Conservation (phyloP, 2,329 filamentous ascomycete species). For the Pseudocercospora vitis region DNA sequence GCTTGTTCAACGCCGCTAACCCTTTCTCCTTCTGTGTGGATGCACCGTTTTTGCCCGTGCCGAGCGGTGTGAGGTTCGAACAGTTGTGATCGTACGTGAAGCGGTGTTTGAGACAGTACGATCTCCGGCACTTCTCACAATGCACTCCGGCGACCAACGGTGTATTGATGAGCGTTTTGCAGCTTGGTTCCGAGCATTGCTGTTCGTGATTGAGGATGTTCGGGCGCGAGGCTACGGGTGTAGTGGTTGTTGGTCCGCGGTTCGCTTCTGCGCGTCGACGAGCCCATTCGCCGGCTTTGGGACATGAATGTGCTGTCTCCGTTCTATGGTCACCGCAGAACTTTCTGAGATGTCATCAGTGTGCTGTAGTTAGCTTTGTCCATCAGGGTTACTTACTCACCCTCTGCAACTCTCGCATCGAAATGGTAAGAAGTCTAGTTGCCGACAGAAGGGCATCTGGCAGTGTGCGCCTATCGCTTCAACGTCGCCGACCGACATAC, state of each 20-base stretch:
- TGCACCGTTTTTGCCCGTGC: constrained; percentile 48
- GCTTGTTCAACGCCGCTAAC: constrained; percentile 69
- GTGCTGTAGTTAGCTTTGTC: background rate
- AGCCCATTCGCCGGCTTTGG: constrained; percentile 62
- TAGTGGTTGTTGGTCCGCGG: constrained; percentile 29
- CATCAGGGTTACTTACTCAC: constrained; percentile 34
- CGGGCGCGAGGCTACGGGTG: constrained; percentile 47
- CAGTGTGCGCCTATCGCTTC: constrained; percentile 88
- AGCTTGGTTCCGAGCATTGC: constrained; percentile 65
- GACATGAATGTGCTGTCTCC: constrained; percentile 74
- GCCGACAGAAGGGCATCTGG: constrained; percentile 85
- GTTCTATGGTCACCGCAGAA: constrained; percentile 94
- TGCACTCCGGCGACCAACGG: constrained; percentile 67
- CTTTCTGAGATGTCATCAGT: constrained; percentile 24
- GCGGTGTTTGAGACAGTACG: constrained; percentile 77
- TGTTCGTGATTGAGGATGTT: constrained; percentile 63
- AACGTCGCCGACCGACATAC: constrained; percentile 75
- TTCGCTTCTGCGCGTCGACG: constrained; percentile 45
- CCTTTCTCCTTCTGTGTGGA: constrained; percentile 63
- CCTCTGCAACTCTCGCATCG: constrained; percentile 81
- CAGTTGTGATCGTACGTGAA: constrained; percentile 82
- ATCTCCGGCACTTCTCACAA: constrained; percentile 68
- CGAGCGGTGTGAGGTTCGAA: constrained; percentile 65
- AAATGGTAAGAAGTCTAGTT: constrained; percentile 95
- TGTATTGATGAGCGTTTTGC: constrained; percentile 71